Base-by-base conservation (phyloP, 129 eudicot genomes). In the Helianthus tuberosus region DNA sequence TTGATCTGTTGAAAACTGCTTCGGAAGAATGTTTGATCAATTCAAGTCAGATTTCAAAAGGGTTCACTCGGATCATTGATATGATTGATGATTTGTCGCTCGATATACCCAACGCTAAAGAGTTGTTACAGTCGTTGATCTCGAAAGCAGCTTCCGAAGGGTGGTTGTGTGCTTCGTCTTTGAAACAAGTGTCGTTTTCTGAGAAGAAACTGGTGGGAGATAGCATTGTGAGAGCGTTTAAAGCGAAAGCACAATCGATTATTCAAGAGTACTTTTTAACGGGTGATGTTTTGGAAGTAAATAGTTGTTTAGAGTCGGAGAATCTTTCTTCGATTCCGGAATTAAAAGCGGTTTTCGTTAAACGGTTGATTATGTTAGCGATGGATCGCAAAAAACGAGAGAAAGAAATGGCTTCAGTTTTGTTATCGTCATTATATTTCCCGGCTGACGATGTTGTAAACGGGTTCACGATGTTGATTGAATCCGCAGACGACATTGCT, bases 61-160 rank as follows among this genome's bases (percentile, higher is more conserved):
- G 98, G 60, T 94, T 90, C 61, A 75, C 80, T 5, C 71, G 97
- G 1, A 82, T 88, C 11, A 90, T 90, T 2, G 98, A 94, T 62
- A 84, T 77, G 39, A 79, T 94, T 38, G 97, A 90, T 66, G 98
- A 94, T 74, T 71, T 94, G 36, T 90, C 98, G 3, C 86, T 94
- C 0, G 98, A 90, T 77, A 90, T 94, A 58, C 98, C 98, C n/a
- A 77, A 85, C 46, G 98, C 98, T 11, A 90, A 86, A 68, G 83
- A 63, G 57, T 71, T 82, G 23, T 71, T 94, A 10, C 98, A 94
- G 74, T 81, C 87, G 1, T 72, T 94, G 74, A 88, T 94, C 62
- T 88, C 97, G 15, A 90, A 94, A 63, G 92, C 93, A 11, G 97
- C 96, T 49, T 94, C 98, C 6, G 93, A 90, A 76, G 98, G 98